Base-by-base conservation (phyloP, 1,284 basidiomycete genomes). In the Dichomitus squalens region DNA sequence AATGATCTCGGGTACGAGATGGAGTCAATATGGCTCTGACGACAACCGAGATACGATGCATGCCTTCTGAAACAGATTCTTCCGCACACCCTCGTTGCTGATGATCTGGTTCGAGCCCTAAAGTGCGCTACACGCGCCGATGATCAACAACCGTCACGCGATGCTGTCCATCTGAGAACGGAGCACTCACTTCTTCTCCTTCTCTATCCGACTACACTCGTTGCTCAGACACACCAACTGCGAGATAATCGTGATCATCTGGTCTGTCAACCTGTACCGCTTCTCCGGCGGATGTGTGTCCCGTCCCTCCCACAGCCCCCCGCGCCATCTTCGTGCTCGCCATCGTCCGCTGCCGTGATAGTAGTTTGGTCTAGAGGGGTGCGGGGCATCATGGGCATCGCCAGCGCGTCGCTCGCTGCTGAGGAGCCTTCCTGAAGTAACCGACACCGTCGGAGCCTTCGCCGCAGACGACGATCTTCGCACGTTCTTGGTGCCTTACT, bases 111-210 rank as follows among this genome's bases (percentile, higher is more conserved):
- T 83, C 23, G 79, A 84, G 7, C 82, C 82, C 67, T 92, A 90
- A 39, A 90, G 73, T 18, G 76, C 70, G 66, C 90, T 92, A 60
- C 2, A 20, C 50, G 33, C 27, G 49, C 53, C 43, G 59, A 48
- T 51, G 61, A 18, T 46, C 21, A 33, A 16, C 38, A 4, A 9
- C 38, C 27, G 8, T 2, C 27, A 46, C 18, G 55, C 25, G 20
- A 41, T 51, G 18, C n/a, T 51, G 11, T 9, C 33, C 50, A 52
- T 39, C 23, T 2, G 29, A 27, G 3, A n/a, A n/a, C n/a, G n/a
- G n/a, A n/a, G n/a, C 18, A 81, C 88, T 31, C 68, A 92, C 89
- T 90, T 90, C 73, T 91, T 92, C 82, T 92, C 88, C 67, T 92
- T 92, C 75, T 91, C 89, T 70, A 93, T 73, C 64, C 88, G 74